phyloP scores from a whole-genome alignment of 257 asterid genomes.

The Cinchona pubescens region DNA sequence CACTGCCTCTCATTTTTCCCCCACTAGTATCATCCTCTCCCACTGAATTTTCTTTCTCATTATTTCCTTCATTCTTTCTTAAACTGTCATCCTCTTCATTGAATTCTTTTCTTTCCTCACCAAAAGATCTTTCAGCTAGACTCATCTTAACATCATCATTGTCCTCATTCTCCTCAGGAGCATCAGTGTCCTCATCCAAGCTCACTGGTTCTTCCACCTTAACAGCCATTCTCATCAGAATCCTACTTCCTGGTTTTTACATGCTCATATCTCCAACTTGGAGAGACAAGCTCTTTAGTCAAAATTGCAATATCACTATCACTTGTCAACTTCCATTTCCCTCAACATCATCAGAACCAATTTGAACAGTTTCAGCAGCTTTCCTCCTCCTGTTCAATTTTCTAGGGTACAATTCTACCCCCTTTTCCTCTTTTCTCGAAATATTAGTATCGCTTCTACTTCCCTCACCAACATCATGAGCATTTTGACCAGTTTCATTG shows the following conservation, averaged over 20 bases:
- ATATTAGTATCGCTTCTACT: too few relatives aligned
- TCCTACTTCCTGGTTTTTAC: not conserved
- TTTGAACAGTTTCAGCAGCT: not conserved
- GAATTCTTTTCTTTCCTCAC: not conserved
- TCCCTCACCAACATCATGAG: too few relatives aligned
- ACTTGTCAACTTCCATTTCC: too few relatives aligned
- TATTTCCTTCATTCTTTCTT: not conserved
- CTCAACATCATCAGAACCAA: not conserved
- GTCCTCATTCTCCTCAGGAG: not conserved
- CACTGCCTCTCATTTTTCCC: slow-evolving; percentile 1
- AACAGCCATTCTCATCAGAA: slow-evolving; percentile 13
- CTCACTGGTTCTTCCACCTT: slow-evolving; percentile 5
- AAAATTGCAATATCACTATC: not conserved
- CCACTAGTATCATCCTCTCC: not conserved
- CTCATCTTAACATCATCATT: not conserved
- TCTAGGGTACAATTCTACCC: not conserved
- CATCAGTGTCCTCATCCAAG: not conserved
- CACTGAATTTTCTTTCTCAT: not conserved
- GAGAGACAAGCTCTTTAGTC: not conserved
- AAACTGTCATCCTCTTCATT: not conserved
- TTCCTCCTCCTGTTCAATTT: not conserved
- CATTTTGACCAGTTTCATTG: too few relatives aligned
- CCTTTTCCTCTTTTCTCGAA: too few relatives aligned
- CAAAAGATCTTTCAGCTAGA: not conserved
- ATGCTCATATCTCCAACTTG: too few relatives aligned